These are phyloP conservation scores for Yarrowia osloensis DNA, from an alignment of 805 yeast genomes.

Conservation along the genomic window DNA sequence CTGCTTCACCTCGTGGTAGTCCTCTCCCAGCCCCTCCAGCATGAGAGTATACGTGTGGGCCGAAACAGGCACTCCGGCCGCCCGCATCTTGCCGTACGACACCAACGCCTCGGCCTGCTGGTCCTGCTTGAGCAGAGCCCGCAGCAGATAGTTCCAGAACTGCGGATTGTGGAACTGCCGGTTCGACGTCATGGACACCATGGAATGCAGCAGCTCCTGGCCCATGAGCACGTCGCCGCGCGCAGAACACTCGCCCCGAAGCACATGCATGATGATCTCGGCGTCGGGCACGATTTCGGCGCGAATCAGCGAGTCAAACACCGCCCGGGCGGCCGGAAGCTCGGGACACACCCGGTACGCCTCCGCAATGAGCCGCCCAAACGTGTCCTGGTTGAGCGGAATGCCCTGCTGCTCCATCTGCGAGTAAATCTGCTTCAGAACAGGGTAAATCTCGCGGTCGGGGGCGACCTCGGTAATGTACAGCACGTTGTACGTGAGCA, in stretches of 20 bases:
- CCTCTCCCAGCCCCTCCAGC: not conserved
- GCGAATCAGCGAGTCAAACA: constrained; percentile 2
- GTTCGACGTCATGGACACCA: not conserved
- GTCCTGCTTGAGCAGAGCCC: constrained; percentile 10
- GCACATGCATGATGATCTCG: not conserved
- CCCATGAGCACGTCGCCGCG: constrained; percentile 15
- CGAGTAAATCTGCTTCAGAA: constrained; percentile 6
- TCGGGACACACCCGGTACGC: not conserved
- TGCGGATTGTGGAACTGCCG: not conserved
- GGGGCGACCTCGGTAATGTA: constrained; percentile 15
- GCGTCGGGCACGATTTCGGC: constrained; percentile 4
- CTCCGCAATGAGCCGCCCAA: not conserved
- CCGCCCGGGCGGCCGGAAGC: not conserved
- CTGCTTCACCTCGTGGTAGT: not conserved
- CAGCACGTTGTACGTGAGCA: not conserved
- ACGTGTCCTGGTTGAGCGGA: not conserved
- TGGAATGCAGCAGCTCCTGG: constrained; percentile 22
- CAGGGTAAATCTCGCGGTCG: not conserved
- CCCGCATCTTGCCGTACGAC: not conserved
- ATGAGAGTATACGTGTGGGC: not conserved
- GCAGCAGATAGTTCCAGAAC: constrained; percentile 24
- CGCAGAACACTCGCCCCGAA: constrained; percentile 1
- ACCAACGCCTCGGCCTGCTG: not conserved
- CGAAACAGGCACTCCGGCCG: not conserved
- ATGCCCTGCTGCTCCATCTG: constrained; percentile 21